Conservation (phyloP, 176 grass and related monocot genomes). For the Bonia amplexicaulis region DNA sequence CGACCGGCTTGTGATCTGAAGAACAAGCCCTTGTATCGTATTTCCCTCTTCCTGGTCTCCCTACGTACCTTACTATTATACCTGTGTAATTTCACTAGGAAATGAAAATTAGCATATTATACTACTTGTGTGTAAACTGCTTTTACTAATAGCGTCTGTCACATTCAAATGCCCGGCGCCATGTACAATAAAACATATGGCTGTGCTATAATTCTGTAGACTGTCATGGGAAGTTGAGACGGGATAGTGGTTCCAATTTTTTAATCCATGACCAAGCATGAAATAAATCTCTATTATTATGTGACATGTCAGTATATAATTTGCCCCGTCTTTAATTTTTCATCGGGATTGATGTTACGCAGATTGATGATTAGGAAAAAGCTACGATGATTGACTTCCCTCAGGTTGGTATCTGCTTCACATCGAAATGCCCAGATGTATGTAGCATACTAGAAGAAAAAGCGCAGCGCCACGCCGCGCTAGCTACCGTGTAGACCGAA, state of each 20-base stretch:
- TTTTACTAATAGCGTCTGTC: too few relatives aligned
- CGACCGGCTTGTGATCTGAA: too few relatives aligned
- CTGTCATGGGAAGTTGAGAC: not conserved
- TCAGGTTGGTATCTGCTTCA: constrained; percentile 93
- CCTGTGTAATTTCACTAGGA: too few relatives aligned
- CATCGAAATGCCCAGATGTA: constrained; percentile 96
- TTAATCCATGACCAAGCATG: not conserved
- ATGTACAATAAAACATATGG: not conserved
- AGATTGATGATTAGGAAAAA: constrained; percentile 89
- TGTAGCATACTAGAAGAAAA: too few relatives aligned
- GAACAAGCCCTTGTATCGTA: too few relatives aligned
- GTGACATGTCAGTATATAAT: not conserved
- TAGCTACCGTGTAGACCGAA: too few relatives aligned
- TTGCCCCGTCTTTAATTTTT: not conserved
- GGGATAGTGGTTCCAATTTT: not conserved
- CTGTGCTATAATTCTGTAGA: not conserved
- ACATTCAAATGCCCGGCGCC: not conserved
- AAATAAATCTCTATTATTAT: not conserved
- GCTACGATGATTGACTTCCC: constrained; percentile 86
- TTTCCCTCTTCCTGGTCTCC: too few relatives aligned
- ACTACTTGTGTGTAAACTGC: too few relatives aligned
- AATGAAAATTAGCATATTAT: too few relatives aligned
- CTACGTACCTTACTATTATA: too few relatives aligned
- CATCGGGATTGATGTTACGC: constrained; percentile 8
- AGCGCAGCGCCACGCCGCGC: too few relatives aligned